Evolutionary conservation across 192 early-diverging fungal genomes (phyloP).

Genomic region (Coemansia sp.): DNA sequence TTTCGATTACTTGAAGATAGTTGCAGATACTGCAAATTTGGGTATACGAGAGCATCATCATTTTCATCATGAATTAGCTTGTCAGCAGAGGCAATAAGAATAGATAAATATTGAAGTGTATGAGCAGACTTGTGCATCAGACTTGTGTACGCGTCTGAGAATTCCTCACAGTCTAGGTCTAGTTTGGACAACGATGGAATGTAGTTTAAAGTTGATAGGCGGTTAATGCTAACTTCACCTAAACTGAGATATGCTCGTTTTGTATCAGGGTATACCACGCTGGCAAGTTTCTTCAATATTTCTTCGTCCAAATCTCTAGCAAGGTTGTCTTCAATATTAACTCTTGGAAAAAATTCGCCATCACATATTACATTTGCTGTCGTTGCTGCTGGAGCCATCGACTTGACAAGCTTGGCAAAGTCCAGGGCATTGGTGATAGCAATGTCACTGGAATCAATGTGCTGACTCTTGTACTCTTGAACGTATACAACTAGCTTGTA

Average conservation of each 20-base stretch:
- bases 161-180: too few species aligned
- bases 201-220: not conserved
- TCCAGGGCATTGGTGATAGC: not conserved
- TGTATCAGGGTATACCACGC: not conserved
- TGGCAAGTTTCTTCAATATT: not conserved
- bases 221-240: not conserved
- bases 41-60: not conserved
- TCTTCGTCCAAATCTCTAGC: not conserved
- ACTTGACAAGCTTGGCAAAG: not conserved
- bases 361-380: not conserved
- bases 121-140: not conserved
- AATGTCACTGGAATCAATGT: not conserved
- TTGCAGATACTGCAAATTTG: slow-evolving; percentile 1
- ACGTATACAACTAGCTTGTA: not conserved
- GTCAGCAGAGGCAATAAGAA: too few species aligned
- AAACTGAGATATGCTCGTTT: not conserved
- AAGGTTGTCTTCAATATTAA: not conserved
- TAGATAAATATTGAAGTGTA: not conserved
- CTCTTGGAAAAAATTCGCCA: not conserved
- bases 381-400: not conserved
- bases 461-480: not conserved
- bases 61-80: not conserved
- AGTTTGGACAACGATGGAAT: not conserved
- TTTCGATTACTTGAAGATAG: not conserved
- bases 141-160: not conserved